phyloP scores from a whole-genome alignment of 1,284 basidiomycete species.

The Trichosporon sp. region DNA sequence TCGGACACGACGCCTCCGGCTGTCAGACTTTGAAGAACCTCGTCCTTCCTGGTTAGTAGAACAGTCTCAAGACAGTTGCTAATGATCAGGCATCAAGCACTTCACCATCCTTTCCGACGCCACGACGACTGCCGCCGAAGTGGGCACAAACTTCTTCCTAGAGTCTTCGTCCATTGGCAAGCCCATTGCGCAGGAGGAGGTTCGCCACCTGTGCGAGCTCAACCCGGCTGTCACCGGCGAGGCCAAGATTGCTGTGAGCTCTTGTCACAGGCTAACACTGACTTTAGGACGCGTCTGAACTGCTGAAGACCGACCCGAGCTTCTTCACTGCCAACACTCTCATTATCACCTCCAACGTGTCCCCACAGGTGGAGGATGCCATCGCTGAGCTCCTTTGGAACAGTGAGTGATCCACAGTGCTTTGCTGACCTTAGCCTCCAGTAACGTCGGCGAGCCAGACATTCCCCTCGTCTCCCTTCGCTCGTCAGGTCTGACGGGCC shows the following conservation, averaged over 20 bases:
- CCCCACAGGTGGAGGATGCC: constrained; percentile 62
- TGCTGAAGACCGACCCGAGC: constrained; percentile 64
- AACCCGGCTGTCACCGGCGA: constrained; percentile 81
- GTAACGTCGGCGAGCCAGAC: constrained; percentile 57
- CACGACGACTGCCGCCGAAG: constrained; percentile 70
- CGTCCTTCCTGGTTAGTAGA: constrained; percentile 72
- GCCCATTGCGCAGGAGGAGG: constrained; percentile 76
- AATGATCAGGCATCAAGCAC: constrained; percentile 68
- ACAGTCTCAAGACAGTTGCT: not conserved
- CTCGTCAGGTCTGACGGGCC: constrained; percentile 84
- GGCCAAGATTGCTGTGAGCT: constrained; percentile 64
- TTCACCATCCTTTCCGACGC: constrained; percentile 81
- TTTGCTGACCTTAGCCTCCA: constrained; percentile 38
- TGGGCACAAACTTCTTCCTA: constrained; percentile 96
- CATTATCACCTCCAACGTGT: constrained; percentile 80
- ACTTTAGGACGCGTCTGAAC: constrained; percentile 60
- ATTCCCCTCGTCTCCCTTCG: constrained; percentile 72
- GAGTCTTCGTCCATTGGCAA: constrained; percentile 75
- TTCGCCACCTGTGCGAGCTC: constrained; percentile 75
- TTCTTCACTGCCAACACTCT: constrained; percentile 69
- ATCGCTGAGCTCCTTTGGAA: constrained; percentile 72
- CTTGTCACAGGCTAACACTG: not conserved
- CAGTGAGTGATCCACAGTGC: constrained; percentile 38
- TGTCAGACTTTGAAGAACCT: constrained; percentile 91
- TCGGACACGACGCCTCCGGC: constrained; percentile 77